These are phyloP conservation scores for Penicillium chermesinum DNA, from an alignment of 495 filamentous ascomycete species.

Conservation along the genomic window DNA sequence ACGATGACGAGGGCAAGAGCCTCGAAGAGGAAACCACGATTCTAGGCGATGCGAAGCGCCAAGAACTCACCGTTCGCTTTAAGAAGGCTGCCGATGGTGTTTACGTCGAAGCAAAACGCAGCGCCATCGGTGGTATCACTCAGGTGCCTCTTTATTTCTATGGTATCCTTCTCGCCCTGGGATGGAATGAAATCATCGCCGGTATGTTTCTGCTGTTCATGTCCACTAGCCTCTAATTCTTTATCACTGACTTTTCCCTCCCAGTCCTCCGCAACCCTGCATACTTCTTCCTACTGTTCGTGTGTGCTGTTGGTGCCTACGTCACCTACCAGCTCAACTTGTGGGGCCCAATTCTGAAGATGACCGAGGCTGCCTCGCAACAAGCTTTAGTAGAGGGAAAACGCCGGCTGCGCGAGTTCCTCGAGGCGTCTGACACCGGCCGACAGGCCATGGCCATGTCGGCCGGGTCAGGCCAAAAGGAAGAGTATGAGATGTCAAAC, in stretches of 20 bases:
- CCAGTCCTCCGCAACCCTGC: slow-evolving; percentile 89
- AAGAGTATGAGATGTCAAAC: slow-evolving; percentile 46
- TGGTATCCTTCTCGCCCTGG: slow-evolving; percentile 76
- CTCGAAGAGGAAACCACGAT: slow-evolving; percentile 95
- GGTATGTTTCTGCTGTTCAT: slow-evolving; percentile 52
- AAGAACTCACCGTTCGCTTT: slow-evolving; percentile 89
- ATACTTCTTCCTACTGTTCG: slow-evolving; percentile 82
- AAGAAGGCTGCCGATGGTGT: slow-evolving; percentile 97
- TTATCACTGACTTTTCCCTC: slow-evolving; percentile 9
- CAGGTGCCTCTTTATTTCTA: slow-evolving; percentile 96
- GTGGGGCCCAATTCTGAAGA: slow-evolving; percentile 90
- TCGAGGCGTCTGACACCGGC: slow-evolving; percentile 74
- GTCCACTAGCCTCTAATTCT: not conserved
- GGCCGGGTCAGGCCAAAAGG: slow-evolving; percentile 21
- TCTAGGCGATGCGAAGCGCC: slow-evolving; percentile 76
- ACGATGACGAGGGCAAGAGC: slow-evolving; percentile 88
- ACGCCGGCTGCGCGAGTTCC: slow-evolving; percentile 78
- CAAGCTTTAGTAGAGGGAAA: slow-evolving; percentile 89
- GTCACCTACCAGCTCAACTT: slow-evolving; percentile 89
- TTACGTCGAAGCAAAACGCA: slow-evolving; percentile 94
- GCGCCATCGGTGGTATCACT: slow-evolving; percentile 90
- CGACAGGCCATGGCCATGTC: slow-evolving; percentile 75
- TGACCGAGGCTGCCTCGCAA: slow-evolving; percentile 80
- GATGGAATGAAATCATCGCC: slow-evolving; percentile 94
- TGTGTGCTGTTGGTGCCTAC: slow-evolving; percentile 71